A percentile compares a stretch with the other conserved stretches of the same genome.
Evolutionary conservation across 2,329 filamentous ascomycete genomes (phyloP).

Genomic region (Hymenoscyphus repandus): DNA sequence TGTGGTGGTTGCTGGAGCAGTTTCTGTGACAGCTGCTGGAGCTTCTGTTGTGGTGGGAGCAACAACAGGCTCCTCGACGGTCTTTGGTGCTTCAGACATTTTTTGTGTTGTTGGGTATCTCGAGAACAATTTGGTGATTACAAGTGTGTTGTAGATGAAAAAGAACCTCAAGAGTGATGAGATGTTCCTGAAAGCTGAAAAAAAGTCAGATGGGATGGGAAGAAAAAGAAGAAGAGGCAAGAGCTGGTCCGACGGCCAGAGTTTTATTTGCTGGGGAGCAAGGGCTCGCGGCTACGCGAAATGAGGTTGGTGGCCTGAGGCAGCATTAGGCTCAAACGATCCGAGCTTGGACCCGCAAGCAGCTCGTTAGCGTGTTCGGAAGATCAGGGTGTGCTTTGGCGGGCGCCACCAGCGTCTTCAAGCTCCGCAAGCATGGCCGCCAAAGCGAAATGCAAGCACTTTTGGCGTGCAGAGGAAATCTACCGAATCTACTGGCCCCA

Average conservation of each 20-base stretch:
- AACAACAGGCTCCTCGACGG: conserved; percentile 46
- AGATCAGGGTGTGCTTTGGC: too few relatives aligned
- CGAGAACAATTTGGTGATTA: conserved; percentile 6
- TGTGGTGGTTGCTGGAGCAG: conserved; percentile 25
- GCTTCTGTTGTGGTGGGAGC: conserved; percentile 25
- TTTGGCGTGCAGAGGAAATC: too few relatives aligned
- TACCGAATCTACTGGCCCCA: too few relatives aligned
- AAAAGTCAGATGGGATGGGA: background rate
- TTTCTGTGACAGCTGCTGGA: conserved; percentile 31
- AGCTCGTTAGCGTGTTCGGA: background rate
- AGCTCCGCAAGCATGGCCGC: background rate
- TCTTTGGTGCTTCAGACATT: conserved; percentile 66
- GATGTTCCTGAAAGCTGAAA: conserved; percentile 6
- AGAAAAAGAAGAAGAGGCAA: conserved; percentile 12
- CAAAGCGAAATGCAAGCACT: too few relatives aligned
- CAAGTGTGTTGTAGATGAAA: conserved; percentile 18
- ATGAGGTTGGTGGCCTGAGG: conserved; percentile 2
- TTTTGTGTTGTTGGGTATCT: conserved; percentile 18
- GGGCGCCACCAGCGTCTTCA: too few relatives aligned
- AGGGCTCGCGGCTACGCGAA: conserved; percentile 13
- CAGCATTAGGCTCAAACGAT: background rate
- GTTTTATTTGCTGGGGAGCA: conserved; percentile 15
- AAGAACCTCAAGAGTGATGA: conserved; percentile 20
- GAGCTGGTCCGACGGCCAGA: conserved; percentile 21
- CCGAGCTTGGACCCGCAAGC: background rate